Base-by-base conservation (phyloP, 306 rosid species). In the Castanospermum australe region DNA sequence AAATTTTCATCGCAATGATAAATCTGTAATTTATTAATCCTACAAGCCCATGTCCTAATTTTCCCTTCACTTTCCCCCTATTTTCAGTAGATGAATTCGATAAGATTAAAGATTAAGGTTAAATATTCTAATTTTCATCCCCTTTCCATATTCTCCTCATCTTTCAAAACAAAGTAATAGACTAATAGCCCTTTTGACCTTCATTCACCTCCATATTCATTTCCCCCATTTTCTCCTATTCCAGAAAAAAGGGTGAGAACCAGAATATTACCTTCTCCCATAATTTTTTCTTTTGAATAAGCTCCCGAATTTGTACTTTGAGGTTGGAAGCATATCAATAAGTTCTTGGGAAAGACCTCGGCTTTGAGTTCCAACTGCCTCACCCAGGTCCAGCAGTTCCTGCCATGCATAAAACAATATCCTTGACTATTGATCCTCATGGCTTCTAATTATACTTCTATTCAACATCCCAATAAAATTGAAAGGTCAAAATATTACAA, bases 301-400 rank as follows among this genome's bases (percentile, higher is more conserved):
- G 86, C 87, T 84, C 60, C 88, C 81, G 22, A 84, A 88, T 78
- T 88, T 92, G 89, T 84, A 92, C 71, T 90, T 89, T 0, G 96
- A 84, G 48, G 88, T 90, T 13, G 97, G 98, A 87, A 94, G 97
- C 73, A 68, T 84, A 79, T 84, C 88, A 67, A 94, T 94, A 36
- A 89, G 97, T 68, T 94, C 97, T 64, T 86, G 85, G 1, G 97
- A 83, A 72, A 94, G 97, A 65, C 98, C 97, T 45, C 97, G 88
- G 81, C 89, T 90, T 86, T 94, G 85, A 62, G 92, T 89, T 82
- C 97, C 98, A 78, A 92, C 94, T 41, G 97, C 88, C 81, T 94
- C 98, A 42, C 97, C 97, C 74, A 92, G 83, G 83, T 92, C 94
- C 55, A 94, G 88, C 52, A 92, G 84, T 82, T 92, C 97, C 98